Base-by-base conservation (phyloP, 2,329 filamentous ascomycete genomes). In the Volutella citrinella region DNA sequence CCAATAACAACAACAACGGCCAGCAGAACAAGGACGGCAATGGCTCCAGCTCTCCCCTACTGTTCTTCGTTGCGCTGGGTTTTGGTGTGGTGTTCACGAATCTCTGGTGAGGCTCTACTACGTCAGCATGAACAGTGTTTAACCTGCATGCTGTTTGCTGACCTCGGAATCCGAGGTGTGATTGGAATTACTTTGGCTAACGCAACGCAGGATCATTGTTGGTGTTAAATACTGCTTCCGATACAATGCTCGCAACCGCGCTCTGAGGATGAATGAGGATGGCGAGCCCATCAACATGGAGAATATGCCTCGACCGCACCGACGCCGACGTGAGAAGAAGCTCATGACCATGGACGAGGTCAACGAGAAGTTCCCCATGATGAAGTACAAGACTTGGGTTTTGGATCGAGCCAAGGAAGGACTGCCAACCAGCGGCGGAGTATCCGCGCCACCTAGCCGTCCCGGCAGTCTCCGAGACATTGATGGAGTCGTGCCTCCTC, bases 141-240 rank as follows among this genome's bases (percentile, higher is more conserved):
- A n/a, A n/a, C n/a, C n/a, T n/a, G n/a, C n/a, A n/a, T n/a, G n/a
- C n/a, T n/a, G n/a, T n/a, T n/a, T n/a, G n/a, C n/a, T n/a, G n/a
- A n/a, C n/a, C n/a, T n/a, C n/a, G n/a, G n/a, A n/a, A n/a, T n/a
- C n/a, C n/a, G n/a, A n/a, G n/a, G n/a, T n/a, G n/a, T n/a, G n/a
- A n/a, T n/a, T n/a, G n/a, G n/a, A n/a, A n/a, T n/a, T n/a, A n/a
- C n/a, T n/a, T n/a, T n/a, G n/a, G n/a, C n/a, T n/a, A n/a, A n/a
- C n/a, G n/a, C n/a, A n/a, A n/a, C n/a, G n/a, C 54, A 98, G 93
- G 93, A 98, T 98, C 55, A 98, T 98, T 52, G 93, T 98, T 42
- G 93, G 93, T 50, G 93, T 98, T 42, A 98, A 98, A 68, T 98
- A 98, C 64, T 98, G 93, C 68, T 98, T 98, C 66, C 79, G 93